These are phyloP conservation scores for Austroboletus niveus DNA, from an alignment of 1,284 basidiomycete genomes.

Conservation along the genomic window DNA sequence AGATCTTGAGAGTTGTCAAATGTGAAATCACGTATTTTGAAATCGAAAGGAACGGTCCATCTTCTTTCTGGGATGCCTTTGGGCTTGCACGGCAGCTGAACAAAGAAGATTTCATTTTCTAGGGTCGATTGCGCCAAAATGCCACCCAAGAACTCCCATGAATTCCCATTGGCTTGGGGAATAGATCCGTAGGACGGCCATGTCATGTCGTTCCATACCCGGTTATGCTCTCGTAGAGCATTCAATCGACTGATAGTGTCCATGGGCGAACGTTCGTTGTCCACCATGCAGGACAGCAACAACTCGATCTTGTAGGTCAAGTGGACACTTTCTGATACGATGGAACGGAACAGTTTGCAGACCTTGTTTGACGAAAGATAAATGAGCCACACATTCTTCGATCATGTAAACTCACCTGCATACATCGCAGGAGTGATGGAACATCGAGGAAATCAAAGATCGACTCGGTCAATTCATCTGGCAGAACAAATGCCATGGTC, in stretches of 20 bases:
- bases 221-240: conserved; percentile 40
- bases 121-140: conserved; percentile 46
- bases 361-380: conserved; percentile 36
- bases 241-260: conserved; percentile 37
- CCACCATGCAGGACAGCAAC: conserved; percentile 44
- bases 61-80: conserved; percentile 45
- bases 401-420: conserved; percentile 17
- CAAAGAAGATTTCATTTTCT: conserved; percentile 32
- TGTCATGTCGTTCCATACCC: conserved; percentile 44
- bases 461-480: conserved; percentile 23
- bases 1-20: conserved; percentile 62
- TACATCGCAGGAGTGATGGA: conserved; percentile 28
- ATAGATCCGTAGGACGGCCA: conserved; percentile 38
- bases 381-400: background rate
- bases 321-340: conserved; percentile 38
- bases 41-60: conserved; percentile 46
- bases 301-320: conserved; percentile 54
- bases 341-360: conserved; percentile 40
- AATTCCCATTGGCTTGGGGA: conserved; percentile 36
- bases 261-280: conserved; percentile 35
- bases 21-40: conserved; percentile 54
- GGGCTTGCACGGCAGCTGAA: conserved; percentile 49
- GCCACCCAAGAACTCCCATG: conserved; percentile 61
- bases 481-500: conserved; percentile 21
- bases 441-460: conserved; percentile 23